Base-by-base conservation (phyloP, 2,329 filamentous ascomycete species). In the Cercospora zeina region DNA sequence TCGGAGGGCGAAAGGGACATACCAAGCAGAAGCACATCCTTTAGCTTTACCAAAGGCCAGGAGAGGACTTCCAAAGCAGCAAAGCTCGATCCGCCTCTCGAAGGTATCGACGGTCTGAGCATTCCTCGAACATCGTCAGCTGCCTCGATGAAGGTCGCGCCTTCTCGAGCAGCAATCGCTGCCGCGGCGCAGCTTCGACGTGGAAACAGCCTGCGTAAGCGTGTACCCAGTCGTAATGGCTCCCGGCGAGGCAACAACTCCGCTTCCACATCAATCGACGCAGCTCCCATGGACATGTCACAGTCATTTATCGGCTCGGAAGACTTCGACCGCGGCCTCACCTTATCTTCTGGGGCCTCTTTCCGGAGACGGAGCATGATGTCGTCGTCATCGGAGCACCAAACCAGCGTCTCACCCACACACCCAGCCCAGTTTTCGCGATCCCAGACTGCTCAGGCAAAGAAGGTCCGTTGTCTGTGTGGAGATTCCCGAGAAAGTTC, bases 391-490 rank as follows among this genome's bases (percentile, higher is more conserved):
- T 49, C 76, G 53, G 77, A 79, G 73, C 62, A 80, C 76, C 62
- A 79, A 75, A 70, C 77, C 77, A 63, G 62, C 61, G 80, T 65
- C 9, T 68, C 66, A 27, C 65, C 66, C 6, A 65, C 63, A 9
- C 60, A 67, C 30, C 67, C 59, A 27, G 57, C 53, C 2, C 58
- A 45, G 2, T 62, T 59, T 34, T 19, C 80, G 79, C 63, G 79
- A 75, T 63, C 55, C 6, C 34, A 39, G 33, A 54, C 61, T 30
- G 47, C 34, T 51, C 63, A 50, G 37, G 58, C 50, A 14, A 37
- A 59, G 10, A 61, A 65, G 31, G 85, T 84, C 9, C 79, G 85
- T 37, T 88, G 85, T 71, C 73, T 85, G 27, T 88, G 85, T 69
- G 81, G 82, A 55, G 79, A 80, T 14, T 75, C 78, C 56, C 80